A percentile compares a stretch with the other conserved stretches of the same genome.
Evolutionary conservation across 2,329 filamentous ascomycete species (phyloP).

Genomic region (Ustulina deusta): DNA sequence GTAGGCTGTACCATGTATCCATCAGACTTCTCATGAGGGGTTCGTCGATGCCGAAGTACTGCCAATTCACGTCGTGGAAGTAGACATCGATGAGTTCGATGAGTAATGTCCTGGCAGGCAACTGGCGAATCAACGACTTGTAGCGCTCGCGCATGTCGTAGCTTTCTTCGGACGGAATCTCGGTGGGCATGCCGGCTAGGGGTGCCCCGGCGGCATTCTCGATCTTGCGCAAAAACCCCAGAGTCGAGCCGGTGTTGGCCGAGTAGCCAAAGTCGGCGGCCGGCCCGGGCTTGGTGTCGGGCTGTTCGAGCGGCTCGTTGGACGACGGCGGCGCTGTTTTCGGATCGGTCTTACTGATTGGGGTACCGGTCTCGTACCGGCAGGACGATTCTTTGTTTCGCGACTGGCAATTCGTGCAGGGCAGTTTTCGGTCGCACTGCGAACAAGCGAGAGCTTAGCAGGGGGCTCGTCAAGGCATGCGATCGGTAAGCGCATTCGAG

Average conservation of each 20-base stretch:
- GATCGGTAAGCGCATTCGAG: constrained; percentile 19
- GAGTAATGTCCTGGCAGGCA: constrained; percentile 66
- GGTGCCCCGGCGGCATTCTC: constrained; percentile 58
- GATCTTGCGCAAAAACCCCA: constrained; percentile 67
- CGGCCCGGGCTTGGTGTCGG: constrained; percentile 57
- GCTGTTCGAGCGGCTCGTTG: constrained; percentile 41
- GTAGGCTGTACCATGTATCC: constrained; percentile 65
- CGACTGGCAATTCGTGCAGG: constrained; percentile 70
- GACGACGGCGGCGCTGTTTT: constrained; percentile 41
- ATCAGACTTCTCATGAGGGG: constrained; percentile 64
- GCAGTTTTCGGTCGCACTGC: constrained; percentile 69
- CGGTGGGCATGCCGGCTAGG: constrained; percentile 51
- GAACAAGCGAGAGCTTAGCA: constrained; percentile 36
- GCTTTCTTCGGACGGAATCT: constrained; percentile 51
- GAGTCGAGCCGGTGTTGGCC: constrained; percentile 60
- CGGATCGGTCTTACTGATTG: constrained; percentile 55
- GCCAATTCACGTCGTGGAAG: constrained; percentile 69
- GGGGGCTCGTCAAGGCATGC: constrained; percentile 22
- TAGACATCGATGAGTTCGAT: constrained; percentile 68
- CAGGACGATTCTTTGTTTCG: constrained; percentile 68
- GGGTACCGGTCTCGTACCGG: constrained; percentile 66
- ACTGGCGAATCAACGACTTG: constrained; percentile 67
- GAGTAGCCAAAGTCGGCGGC: constrained; percentile 67
- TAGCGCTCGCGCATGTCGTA: constrained; percentile 67
- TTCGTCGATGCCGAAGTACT: constrained; percentile 68